These are phyloP conservation scores for Blepharisma undulans DNA, from an alignment of 169 alveolate species.

Conservation along the genomic window DNA sequence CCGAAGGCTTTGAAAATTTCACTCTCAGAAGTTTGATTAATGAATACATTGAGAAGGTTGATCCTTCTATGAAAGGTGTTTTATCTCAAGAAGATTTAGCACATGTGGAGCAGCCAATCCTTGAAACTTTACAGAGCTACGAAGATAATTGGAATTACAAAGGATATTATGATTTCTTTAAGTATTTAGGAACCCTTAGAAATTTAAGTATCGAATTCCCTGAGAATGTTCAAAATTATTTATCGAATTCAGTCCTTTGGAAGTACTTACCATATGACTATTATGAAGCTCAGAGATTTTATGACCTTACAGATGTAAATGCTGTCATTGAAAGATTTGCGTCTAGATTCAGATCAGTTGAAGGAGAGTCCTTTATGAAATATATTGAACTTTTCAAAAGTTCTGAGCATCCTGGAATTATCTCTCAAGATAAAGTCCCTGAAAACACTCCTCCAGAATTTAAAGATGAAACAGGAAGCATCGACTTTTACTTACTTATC, in stretches of 20 bases:
- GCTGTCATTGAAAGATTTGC: neutral
- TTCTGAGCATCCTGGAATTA: neutral
- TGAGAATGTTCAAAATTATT: neutral
- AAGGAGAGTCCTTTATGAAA: neutral
- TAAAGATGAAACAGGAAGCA: neutral
- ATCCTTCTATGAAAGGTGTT: slow-evolving; percentile 5
- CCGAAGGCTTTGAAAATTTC: neutral
- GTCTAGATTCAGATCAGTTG: neutral
- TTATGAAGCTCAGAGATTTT: neutral
- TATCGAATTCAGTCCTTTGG: neutral
- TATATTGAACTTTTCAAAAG: neutral
- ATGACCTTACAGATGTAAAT: neutral
- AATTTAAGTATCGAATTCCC: neutral
- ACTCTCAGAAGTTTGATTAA: neutral
- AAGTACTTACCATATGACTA: neutral
- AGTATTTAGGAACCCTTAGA: neutral
- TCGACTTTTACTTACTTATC: neutral
- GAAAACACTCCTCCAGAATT: neutral
- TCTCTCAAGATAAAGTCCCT: neutral
- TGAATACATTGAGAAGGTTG: neutral
- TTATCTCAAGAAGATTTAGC: neutral
- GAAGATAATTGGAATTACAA: neutral
- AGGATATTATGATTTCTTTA: slow-evolving; percentile 1
- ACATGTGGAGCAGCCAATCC: neutral
- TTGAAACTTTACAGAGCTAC: neutral